Evolutionary conservation across 495 filamentous ascomycete genomes (phyloP), one percentile per base, ranked within the genome.

Genomic region (Penicillium argentinense): DNA sequence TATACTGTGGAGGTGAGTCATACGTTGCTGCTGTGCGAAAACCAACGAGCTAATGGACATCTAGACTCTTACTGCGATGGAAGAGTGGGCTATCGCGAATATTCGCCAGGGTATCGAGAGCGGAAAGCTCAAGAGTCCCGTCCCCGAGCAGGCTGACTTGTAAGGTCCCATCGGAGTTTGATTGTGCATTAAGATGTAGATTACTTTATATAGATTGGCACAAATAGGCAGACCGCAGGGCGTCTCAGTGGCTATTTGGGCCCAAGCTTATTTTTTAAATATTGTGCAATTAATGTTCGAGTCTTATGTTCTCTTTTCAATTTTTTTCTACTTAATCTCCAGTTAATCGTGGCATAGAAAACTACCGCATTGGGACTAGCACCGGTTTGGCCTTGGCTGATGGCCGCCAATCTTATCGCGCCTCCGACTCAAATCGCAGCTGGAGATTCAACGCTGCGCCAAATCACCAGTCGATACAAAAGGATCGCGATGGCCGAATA

Each of bases 401-500:
- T n/a, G n/a, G n/a, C n/a, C n/a, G n/a, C n/a, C n/a, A n/a, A 34
- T 25, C 22, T 41, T 41, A 41, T 36, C 33, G 33, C 33, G n/a
- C 12, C 33, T 16, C 30, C 4, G n/a, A 9, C 17, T 36, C 33
- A 18, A 17, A 52, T 52, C 51, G 27, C 16, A 28, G 30, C 12
- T n/a, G 27, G 14, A 17, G 6, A 5, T 22, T 8, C 17, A 17
- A 46, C 23, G 22, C 29, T 39, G 11, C 39, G 21, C 34, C 39
- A 38, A 34, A 25, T 23, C 2, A 37, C 39, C 1, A 27, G 1
- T 26, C 44, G n/a, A n/a, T n/a, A 29, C 40, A 33, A 4, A 21
- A 39, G 16, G 23, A 9, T 25, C 21, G 43, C 23, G 33, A 98
- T 98, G 93, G 84, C 93, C 1, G 95, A 97, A 80, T 92, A 96